Evolutionary conservation across 1,284 basidiomycete genomes (phyloP).

Genomic region (Pyrrhoderma noxium): DNA sequence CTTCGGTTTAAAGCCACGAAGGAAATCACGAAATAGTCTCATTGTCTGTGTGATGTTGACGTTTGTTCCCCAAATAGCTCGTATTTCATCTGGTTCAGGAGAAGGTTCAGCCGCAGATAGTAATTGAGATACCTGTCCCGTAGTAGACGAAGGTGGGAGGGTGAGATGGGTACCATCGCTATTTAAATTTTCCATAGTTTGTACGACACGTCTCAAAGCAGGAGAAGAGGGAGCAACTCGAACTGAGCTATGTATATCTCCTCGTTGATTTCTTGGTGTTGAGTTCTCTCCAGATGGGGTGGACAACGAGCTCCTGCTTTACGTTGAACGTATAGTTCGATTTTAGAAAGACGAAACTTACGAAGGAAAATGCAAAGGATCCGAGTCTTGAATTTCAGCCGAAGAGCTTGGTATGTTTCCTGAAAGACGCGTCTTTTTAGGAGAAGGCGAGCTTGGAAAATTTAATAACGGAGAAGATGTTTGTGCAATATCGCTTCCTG

Average conservation of each 20-base stretch:
- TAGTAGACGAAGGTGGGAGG: slow-evolving; percentile 53
- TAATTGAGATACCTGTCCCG: slow-evolving; percentile 51
- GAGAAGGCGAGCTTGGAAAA: slow-evolving; percentile 69
- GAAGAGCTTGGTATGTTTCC: slow-evolving; percentile 24
- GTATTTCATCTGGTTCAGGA: slow-evolving; percentile 72
- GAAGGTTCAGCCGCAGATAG: slow-evolving; percentile 40
- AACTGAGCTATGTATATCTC: slow-evolving; percentile 78
- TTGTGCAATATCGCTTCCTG: slow-evolving; percentile 46
- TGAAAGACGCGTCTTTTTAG: slow-evolving; percentile 36
- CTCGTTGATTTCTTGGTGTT: slow-evolving; percentile 66
- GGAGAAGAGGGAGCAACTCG: slow-evolving; percentile 46
- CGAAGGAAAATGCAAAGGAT: slow-evolving; percentile 58
- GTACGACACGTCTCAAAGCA: slow-evolving; percentile 28
- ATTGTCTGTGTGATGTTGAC: slow-evolving; percentile 89
- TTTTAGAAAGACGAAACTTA: slow-evolving; percentile 27
- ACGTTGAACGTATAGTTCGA: slow-evolving; percentile 3
- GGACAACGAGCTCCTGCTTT: slow-evolving; percentile 20
- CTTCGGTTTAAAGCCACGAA: slow-evolving; percentile 90
- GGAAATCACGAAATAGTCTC: slow-evolving; percentile 84
- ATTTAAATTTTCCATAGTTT: slow-evolving; percentile 34
- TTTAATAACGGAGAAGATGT: slow-evolving; percentile 60
- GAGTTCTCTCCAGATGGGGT: slow-evolving; percentile 33
- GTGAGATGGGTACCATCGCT: slow-evolving; percentile 52
- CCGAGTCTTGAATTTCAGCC: slow-evolving; percentile 40
- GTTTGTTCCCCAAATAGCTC: slow-evolving; percentile 95